These are phyloP conservation scores for Leersia perrieri DNA, from an alignment of 176 grass and related monocot genomes.

Conservation along the genomic window DNA sequence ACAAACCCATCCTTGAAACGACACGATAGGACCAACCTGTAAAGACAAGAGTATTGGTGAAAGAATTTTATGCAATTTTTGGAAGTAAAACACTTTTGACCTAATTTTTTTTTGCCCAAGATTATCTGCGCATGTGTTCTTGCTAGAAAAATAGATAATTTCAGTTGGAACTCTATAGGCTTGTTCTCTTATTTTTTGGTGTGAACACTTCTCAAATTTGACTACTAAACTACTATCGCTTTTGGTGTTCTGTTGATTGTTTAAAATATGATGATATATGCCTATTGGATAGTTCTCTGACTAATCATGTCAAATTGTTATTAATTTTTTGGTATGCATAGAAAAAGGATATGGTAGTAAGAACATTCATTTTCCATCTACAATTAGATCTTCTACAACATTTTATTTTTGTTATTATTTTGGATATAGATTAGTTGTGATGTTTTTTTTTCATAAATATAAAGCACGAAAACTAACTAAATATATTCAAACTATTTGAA, in stretches of 20 bases:
- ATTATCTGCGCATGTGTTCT: neutral
- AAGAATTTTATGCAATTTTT: conserved; percentile 24
- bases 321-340: neutral
- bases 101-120: neutral
- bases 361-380: neutral
- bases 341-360: neutral
- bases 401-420: neutral
- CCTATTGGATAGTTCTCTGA: neutral
- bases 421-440: neutral
- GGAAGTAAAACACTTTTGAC: conserved; percentile 1
- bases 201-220: neutral
- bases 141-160: neutral
- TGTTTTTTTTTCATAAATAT: neutral
- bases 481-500: neutral
- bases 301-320: neutral
- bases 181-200: neutral
- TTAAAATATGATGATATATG: neutral
- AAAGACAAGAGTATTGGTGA: neutral
- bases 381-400: neutral
- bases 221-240: neutral
- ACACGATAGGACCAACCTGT: neutral
- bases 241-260: neutral
- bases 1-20: neutral
- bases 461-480: neutral
- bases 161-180: neutral